Conservation (phyloP, 257 asterid species). For the Solanum okadae region DNA sequence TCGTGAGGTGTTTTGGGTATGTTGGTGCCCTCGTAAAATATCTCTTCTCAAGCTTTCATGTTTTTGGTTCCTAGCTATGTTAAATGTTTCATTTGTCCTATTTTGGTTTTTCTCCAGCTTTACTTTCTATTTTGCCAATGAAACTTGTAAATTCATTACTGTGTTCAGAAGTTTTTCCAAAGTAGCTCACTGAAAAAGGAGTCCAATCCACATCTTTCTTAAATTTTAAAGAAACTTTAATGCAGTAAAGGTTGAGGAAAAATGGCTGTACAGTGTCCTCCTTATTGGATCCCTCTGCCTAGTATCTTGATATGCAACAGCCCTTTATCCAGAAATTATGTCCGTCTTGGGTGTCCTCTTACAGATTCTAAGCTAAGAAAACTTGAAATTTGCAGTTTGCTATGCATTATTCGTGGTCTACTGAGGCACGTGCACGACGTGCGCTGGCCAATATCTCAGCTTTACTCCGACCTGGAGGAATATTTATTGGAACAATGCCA, state of each 20-base stretch:
- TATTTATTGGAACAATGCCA: constrained; percentile 97
- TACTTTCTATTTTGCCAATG: background rate
- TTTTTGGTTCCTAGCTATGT: background rate
- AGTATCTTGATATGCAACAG: background rate
- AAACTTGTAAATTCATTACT: background rate
- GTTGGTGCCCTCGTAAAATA: background rate
- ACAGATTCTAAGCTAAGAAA: background rate
- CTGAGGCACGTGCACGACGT: constrained; percentile 94
- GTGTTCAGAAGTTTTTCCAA: background rate
- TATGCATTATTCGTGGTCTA: constrained; percentile 98
- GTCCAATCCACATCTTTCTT: background rate
- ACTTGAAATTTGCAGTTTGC: constrained; percentile 64
- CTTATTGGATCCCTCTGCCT: background rate
- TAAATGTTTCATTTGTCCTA: background rate
- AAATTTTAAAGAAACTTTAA: background rate
- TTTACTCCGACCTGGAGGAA: constrained; percentile 95
- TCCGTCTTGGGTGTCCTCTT: background rate
- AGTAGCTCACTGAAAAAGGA: background rate
- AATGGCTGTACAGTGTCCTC: background rate
- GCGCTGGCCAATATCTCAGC: constrained; percentile 93
- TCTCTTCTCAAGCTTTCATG: background rate
- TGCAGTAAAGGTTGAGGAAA: background rate
- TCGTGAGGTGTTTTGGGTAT: background rate
- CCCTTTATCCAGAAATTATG: background rate
- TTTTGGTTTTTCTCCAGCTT: background rate